These are phyloP conservation scores for Pythium aquatile DNA, from an alignment of 352 stramenopile species.

Conservation along the genomic window DNA sequence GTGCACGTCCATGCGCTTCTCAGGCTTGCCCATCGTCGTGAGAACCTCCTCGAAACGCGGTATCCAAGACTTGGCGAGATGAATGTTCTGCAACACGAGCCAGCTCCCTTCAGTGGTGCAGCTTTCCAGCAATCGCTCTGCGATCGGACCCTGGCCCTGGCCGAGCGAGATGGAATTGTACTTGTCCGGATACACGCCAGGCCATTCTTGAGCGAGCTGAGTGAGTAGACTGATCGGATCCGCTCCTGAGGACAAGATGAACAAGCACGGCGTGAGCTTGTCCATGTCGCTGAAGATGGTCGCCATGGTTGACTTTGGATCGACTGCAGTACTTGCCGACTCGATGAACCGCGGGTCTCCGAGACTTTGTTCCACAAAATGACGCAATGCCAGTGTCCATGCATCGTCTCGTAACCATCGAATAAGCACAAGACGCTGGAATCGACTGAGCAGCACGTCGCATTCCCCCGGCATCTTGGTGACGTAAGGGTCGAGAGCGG, in stretches of 20 bases:
- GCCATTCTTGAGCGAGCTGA: slow-evolving; percentile 44
- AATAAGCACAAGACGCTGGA: slow-evolving; percentile 56
- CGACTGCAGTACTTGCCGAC: slow-evolving; percentile 3
- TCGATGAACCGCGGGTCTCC: slow-evolving; percentile 27
- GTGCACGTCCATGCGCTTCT: slow-evolving; percentile 39
- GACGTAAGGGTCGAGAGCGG: slow-evolving; percentile 37
- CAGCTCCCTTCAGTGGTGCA: slow-evolving; percentile 52
- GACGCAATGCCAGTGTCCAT: slow-evolving; percentile 33
- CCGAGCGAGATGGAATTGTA: slow-evolving; percentile 71
- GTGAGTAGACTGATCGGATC: slow-evolving; percentile 54
- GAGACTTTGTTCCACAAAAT: slow-evolving; percentile 46
- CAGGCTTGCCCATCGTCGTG: slow-evolving; percentile 29
- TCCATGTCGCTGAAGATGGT: slow-evolving; percentile 59
- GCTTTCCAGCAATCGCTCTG: slow-evolving; percentile 54
- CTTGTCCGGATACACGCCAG: slow-evolving; percentile 30
- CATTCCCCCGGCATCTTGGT: slow-evolving; percentile 35
- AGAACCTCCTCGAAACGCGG: slow-evolving; percentile 54
- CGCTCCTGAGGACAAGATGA: slow-evolving; percentile 72
- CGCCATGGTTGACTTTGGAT: slow-evolving; percentile 30
- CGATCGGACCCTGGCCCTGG: slow-evolving; percentile 71
- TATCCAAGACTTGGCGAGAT: slow-evolving; percentile 79
- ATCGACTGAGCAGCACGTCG: slow-evolving; percentile 34
- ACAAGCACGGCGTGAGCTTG: slow-evolving; percentile 63
- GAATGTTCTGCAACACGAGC: slow-evolving; percentile 76
- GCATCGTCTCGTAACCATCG: slow-evolving; percentile 58